Conservation (phyloP, 2,329 filamentous ascomycete species). For the Diaporthe sp. region DNA sequence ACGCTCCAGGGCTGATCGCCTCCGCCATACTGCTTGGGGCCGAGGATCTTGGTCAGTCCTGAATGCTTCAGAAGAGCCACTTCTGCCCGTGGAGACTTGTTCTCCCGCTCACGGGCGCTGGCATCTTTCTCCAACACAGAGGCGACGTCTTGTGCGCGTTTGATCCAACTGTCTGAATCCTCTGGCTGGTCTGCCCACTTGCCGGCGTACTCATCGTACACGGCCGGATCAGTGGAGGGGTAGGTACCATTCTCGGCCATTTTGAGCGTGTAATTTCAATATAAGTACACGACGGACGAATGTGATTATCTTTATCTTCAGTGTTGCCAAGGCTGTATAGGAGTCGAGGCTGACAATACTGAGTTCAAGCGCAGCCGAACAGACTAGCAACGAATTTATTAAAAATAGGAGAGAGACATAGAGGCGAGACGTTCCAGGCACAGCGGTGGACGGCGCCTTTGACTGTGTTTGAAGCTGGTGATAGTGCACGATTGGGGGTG, state of each 20-base stretch:
- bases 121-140: slow-evolving; percentile 51
- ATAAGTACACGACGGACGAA: not conserved
- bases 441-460: not conserved
- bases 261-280: not conserved
- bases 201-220: slow-evolving; percentile 52
- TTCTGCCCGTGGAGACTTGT: slow-evolving; percentile 56
- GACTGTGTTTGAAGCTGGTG: not conserved
- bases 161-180: slow-evolving; percentile 51
- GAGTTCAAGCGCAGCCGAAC: not conserved
- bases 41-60: slow-evolving; percentile 54
- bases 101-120: slow-evolving; percentile 51
- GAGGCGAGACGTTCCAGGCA: not conserved
- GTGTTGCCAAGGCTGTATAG: not conserved
- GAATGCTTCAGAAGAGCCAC: slow-evolving; percentile 56
- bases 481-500: not conserved
- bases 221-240: slow-evolving; percentile 49
- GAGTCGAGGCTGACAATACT: not conserved
- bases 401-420: not conserved
- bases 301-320: too few relatives aligned
- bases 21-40: slow-evolving; percentile 56
- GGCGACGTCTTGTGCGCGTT: slow-evolving; percentile 54
- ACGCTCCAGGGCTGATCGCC: slow-evolving; percentile 60
- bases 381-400: not conserved
- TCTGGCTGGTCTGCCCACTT: slow-evolving; percentile 52
- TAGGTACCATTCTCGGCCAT: slow-evolving; percentile 19